Conservation (phyloP, 2,329 filamentous ascomycete species). For the Orbilia oligospora region DNA sequence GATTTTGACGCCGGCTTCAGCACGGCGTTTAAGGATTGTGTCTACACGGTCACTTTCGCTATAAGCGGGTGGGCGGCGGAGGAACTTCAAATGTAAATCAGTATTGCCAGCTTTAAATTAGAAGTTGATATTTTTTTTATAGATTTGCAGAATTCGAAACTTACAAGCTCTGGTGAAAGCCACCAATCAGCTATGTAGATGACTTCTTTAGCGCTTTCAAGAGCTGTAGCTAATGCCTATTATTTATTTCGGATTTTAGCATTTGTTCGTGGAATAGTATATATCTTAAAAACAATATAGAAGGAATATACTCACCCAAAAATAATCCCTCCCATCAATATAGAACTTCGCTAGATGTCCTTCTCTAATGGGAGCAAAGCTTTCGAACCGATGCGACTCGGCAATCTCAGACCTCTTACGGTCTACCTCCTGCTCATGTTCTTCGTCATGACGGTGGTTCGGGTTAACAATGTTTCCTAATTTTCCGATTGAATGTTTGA, state of each 20-base stretch:
- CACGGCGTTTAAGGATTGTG: slow-evolving; percentile 85
- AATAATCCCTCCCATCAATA: slow-evolving; percentile 94
- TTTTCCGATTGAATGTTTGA: slow-evolving; percentile 77
- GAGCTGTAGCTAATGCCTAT: slow-evolving; percentile 81
- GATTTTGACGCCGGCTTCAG: slow-evolving; percentile 94
- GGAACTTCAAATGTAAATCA: slow-evolving; percentile 69
- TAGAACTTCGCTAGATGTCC: slow-evolving; percentile 96
- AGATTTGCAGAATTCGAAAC: slow-evolving; percentile 20
- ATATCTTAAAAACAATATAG: slow-evolving; percentile 1
- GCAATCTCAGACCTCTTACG: slow-evolving; percentile 80
- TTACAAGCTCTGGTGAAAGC: slow-evolving; percentile 82
- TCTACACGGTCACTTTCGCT: slow-evolving; percentile 91
- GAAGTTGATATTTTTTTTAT: not conserved
- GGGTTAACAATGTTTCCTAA: slow-evolving; percentile 80
- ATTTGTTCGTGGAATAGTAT: slow-evolving; percentile 31
- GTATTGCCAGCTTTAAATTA: not conserved
- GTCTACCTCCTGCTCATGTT: slow-evolving; percentile 87
- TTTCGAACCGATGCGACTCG: slow-evolving; percentile 85
- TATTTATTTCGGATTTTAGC: slow-evolving; percentile 65
- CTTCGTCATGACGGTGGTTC: slow-evolving; percentile 93
- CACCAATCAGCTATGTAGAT: slow-evolving; percentile 99
- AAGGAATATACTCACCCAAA: slow-evolving; percentile 74
- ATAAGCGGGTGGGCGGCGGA: slow-evolving; percentile 84
- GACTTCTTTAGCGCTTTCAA: slow-evolving; percentile 90
- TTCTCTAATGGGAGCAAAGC: slow-evolving; percentile 88